These are phyloP conservation scores for Tetracladium marchalianum DNA, from an alignment of 495 filamentous ascomycete genomes.

Conservation along the genomic window DNA sequence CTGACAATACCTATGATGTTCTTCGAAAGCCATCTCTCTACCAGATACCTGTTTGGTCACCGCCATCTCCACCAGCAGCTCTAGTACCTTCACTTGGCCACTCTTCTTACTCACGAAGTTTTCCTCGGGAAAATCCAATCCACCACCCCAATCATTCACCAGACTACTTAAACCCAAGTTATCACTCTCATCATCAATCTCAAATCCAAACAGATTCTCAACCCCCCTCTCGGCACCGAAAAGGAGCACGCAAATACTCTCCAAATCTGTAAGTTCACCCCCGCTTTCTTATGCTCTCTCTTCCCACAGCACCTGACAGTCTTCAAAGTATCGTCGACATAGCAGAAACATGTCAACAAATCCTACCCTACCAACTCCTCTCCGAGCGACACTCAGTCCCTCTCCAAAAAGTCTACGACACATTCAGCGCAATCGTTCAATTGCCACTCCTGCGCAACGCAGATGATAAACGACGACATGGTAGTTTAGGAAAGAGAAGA, in stretches of 20 bases:
- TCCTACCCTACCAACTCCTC: conserved; percentile 34
- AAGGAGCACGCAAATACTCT: conserved; percentile 7
- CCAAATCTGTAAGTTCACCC: conserved; percentile 15
- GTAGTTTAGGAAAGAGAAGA: conserved; percentile 10
- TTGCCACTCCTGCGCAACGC: conserved; percentile 34
- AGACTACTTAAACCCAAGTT: background rate
- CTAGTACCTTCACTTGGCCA: background rate
- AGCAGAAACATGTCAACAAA: conserved; percentile 35
- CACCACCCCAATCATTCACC: background rate
- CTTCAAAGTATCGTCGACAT: conserved; percentile 36
- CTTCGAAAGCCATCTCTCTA: conserved; percentile 17
- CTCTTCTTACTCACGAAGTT: background rate
- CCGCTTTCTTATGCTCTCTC: background rate
- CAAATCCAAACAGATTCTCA: background rate
- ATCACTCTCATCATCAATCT: background rate
- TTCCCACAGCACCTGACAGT: conserved; percentile 10
- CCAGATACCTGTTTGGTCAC: conserved; percentile 14
- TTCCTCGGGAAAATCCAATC: background rate
- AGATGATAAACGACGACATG: conserved; percentile 28
- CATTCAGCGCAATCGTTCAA: conserved; percentile 33
- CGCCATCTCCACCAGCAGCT: background rate
- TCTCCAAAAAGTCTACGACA: conserved; percentile 33
- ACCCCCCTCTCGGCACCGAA: background rate
- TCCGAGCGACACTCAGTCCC: conserved; percentile 30
- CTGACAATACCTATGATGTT: conserved; percentile 3